Percentiles rank a stretch among this genome's conserved stretches.
Evolutionary conservation across 192 early-diverging fungal species (phyloP).

Genomic region (Rhizophagus sp.): DNA sequence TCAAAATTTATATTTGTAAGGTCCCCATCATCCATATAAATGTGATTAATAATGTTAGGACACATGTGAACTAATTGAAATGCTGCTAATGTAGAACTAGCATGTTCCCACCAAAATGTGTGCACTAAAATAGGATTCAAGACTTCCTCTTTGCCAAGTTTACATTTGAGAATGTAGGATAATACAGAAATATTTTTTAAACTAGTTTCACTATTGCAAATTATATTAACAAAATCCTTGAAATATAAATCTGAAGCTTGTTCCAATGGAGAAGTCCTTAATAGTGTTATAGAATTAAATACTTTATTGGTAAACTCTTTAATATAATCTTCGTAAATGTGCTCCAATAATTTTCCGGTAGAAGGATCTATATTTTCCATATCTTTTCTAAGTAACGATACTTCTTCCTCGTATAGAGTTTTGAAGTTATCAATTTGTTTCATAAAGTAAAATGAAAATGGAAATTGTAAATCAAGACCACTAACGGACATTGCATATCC

Average conservation of each 20-base stretch:
- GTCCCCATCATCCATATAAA: neutral
- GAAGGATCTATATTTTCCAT: conserved; percentile 7
- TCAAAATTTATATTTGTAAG: neutral
- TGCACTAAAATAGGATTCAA: conserved; percentile 22
- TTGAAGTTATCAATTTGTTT: conserved; percentile 31
- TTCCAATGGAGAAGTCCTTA: conserved; percentile 10
- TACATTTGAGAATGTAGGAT: neutral
- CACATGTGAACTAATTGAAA: conserved; percentile 18
- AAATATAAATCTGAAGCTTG: conserved; percentile 22
- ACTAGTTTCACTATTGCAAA: neutral
- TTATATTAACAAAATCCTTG: conserved; percentile 28
- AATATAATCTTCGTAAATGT: neutral
- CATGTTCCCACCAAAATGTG: conserved; percentile 27
- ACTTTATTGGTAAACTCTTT: conserved; percentile 9
- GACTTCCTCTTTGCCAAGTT: conserved; percentile 7
- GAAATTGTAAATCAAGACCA: conserved; percentile 25
- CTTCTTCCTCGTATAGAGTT: conserved; percentile 23
- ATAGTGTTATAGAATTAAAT: neutral
- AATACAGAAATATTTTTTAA: neutral
- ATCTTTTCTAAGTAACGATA: neutral
- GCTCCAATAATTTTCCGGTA: conserved; percentile 1
- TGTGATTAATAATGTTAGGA: neutral
- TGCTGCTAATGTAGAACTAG: conserved; percentile 8
- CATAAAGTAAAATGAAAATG: conserved; percentile 33
- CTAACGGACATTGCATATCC: conserved; percentile 11